These are phyloP conservation scores for Botrytis deweyae DNA, from an alignment of 2,329 filamentous ascomycete genomes.

Conservation along the genomic window DNA sequence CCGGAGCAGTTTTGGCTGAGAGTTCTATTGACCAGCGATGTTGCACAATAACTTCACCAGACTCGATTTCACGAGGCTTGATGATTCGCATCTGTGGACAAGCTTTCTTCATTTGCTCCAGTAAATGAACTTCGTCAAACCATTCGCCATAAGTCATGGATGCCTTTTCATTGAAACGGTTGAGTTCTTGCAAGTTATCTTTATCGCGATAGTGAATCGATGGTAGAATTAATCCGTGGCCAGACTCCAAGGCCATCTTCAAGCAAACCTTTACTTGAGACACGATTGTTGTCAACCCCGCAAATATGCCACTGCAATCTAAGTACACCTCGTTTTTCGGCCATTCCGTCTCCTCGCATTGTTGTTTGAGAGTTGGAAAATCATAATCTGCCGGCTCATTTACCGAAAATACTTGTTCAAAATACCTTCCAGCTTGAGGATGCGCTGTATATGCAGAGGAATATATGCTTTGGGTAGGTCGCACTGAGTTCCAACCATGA, in stretches of 20 bases:
- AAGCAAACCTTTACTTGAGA: conserved; percentile 42
- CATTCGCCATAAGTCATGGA: conserved; percentile 41
- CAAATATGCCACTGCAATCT: conserved; percentile 39
- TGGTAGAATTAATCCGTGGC: conserved; percentile 38
- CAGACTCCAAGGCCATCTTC: conserved; percentile 41
- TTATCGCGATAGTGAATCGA: conserved; percentile 40
- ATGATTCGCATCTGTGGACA: conserved; percentile 41
- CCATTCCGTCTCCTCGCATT: conserved; percentile 31
- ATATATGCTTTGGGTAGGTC: not conserved
- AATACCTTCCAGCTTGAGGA: conserved; percentile 30
- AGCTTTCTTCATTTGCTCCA: conserved; percentile 29
- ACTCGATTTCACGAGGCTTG: conserved; percentile 34
- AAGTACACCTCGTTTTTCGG: conserved; percentile 38
- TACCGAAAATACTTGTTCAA: conserved; percentile 39
- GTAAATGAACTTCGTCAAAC: conserved; percentile 40
- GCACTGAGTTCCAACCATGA: conserved; percentile 4
- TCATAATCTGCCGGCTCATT: conserved; percentile 27
- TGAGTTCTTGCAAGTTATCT: conserved; percentile 38
- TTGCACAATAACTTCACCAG: conserved; percentile 27
- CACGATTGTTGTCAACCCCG: conserved; percentile 40
- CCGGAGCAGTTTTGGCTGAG: conserved; percentile 27
- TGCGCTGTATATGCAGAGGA: not conserved
- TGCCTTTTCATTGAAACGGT: conserved; percentile 38
- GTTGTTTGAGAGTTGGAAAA: conserved; percentile 32
- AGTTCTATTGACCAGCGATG: conserved; percentile 33